phyloP scores from a whole-genome alignment of 2,329 filamentous ascomycete genomes.

The Pseudocercospora fijiensis region DNA sequence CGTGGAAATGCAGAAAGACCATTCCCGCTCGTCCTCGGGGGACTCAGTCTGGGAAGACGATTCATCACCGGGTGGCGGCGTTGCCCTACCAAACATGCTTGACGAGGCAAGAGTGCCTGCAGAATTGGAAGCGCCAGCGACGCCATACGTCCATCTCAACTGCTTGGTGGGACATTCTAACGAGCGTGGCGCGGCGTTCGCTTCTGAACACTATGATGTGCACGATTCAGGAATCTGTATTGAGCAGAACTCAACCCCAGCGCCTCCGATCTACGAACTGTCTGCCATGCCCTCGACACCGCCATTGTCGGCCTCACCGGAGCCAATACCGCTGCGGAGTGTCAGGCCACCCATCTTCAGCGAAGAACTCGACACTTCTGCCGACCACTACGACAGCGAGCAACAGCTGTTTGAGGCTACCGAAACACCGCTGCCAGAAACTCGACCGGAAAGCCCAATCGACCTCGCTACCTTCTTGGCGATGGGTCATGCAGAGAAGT shows the following conservation, averaged over 20 bases:
- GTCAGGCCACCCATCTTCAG: neutral
- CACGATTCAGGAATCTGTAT: conserved; percentile 25
- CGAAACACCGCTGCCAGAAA: conserved; percentile 14
- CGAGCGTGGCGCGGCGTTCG: conserved; percentile 18
- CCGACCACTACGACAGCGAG: conserved; percentile 32
- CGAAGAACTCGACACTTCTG: conserved; percentile 23
- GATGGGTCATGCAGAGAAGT: conserved; percentile 34
- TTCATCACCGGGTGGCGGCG: conserved; percentile 1
- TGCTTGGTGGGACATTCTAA: conserved; percentile 31
- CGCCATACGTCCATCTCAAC: conserved; percentile 34
- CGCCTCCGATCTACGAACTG: conserved; percentile 22
- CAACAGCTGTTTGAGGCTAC: conserved; percentile 29
- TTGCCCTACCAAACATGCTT: neutral
- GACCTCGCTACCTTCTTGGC: conserved; percentile 33
- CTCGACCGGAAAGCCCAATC: conserved; percentile 19
- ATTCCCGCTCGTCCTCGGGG: neutral
- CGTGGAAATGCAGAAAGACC: neutral
- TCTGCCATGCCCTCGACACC: conserved; percentile 16
- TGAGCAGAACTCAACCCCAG: conserved; percentile 12
- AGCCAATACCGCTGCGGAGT: neutral
- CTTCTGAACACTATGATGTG: conserved; percentile 12
- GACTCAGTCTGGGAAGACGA: neutral
- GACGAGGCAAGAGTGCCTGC: conserved; percentile 7
- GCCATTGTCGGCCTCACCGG: neutral
- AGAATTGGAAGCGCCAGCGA: conserved; percentile 28